Percentiles rank a stretch among this genome's conserved stretches.
Conservation (phyloP, 139 green algal species). For the Coelastrella sp. region DNA sequence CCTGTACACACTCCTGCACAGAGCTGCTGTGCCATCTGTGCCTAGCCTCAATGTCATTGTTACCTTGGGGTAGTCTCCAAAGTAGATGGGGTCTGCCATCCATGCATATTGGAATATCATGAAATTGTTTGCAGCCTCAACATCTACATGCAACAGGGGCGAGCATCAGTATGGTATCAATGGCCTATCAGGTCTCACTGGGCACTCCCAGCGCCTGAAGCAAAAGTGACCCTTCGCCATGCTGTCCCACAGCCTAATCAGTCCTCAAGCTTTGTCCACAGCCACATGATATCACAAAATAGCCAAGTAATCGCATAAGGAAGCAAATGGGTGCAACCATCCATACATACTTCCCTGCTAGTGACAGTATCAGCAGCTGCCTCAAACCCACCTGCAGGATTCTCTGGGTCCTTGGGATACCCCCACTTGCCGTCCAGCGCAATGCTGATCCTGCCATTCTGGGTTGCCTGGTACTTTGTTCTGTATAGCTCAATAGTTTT, state of each 20-base stretch:
- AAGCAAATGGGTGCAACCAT: neutral
- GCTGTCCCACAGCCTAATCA: too few species aligned
- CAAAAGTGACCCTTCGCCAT: too few species aligned
- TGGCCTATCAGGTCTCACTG: too few species aligned
- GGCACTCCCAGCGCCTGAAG: too few species aligned
- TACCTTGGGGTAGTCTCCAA: conserved; percentile 59
- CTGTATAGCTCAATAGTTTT: conserved; percentile 53
- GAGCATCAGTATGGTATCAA: too few species aligned
- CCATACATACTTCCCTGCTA: too few species aligned
- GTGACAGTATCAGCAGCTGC: neutral
- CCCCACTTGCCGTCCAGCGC: conserved; percentile 59
- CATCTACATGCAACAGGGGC: conserved; percentile 21
- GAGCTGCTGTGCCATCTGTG: too few species aligned
- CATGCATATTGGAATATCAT: conserved; percentile 58
- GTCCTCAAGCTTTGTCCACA: too few species aligned
- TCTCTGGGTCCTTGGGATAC: conserved; percentile 43
- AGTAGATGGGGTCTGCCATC: conserved; percentile 65
- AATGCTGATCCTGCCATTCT: conserved; percentile 60
- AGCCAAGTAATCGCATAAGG: too few species aligned
- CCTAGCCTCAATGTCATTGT: too few species aligned
- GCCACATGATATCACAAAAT: too few species aligned
- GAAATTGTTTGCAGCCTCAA: conserved; percentile 51
- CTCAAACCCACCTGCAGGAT: conserved; percentile 34
- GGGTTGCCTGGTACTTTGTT: neutral
- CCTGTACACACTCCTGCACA: too few species aligned